Percentiles rank a stretch among this genome's conserved stretches.
phyloP scores from a whole-genome alignment of 2,329 filamentous ascomycete species.

The Colletotrichum viniferum region DNA sequence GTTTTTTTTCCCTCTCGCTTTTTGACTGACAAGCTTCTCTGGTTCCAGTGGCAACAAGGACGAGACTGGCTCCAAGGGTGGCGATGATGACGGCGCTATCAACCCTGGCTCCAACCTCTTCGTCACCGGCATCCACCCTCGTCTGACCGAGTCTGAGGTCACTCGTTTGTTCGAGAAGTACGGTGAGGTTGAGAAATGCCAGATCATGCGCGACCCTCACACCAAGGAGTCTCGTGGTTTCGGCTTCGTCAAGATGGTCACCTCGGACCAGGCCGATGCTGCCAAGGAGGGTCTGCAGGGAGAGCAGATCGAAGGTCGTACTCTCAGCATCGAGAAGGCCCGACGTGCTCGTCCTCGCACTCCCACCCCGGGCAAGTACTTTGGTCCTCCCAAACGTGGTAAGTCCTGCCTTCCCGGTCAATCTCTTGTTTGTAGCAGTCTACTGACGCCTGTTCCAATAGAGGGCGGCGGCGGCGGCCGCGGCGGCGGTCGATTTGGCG shows the following conservation, averaged over 20 bases:
- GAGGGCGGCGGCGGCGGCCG: constrained; percentile 52
- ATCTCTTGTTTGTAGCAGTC: background rate
- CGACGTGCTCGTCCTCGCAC: constrained; percentile 93
- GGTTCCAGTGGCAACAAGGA: constrained; percentile 53
- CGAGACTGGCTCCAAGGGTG: constrained; percentile 52
- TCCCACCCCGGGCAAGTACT: constrained; percentile 98
- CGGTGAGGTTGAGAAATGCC: constrained; percentile 97
- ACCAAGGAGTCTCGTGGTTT: constrained; percentile 98
- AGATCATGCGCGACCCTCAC: constrained; percentile 99
- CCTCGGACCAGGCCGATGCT: constrained; percentile 91
- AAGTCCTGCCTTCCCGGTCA: constrained; percentile 43
- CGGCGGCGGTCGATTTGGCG: constrained; percentile 51
- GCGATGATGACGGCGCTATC: constrained; percentile 78
- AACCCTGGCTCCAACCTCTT: constrained; percentile 99
- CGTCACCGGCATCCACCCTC: constrained; percentile 96
- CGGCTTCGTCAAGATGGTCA: constrained; percentile 99
- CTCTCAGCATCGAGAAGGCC: constrained; percentile 98
- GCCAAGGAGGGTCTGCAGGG: constrained; percentile 96
- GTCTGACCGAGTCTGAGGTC: constrained; percentile 87
- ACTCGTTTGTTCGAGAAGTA: constrained; percentile 98
- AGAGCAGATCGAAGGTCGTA: constrained; percentile 93
- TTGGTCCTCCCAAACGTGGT: constrained; percentile 97
- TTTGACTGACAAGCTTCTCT: constrained; percentile 8
- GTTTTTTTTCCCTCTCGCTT: background rate
- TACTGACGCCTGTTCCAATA: background rate